phyloP scores from a whole-genome alignment of 768 basidiomycete genomes.

The Bullera alba region DNA sequence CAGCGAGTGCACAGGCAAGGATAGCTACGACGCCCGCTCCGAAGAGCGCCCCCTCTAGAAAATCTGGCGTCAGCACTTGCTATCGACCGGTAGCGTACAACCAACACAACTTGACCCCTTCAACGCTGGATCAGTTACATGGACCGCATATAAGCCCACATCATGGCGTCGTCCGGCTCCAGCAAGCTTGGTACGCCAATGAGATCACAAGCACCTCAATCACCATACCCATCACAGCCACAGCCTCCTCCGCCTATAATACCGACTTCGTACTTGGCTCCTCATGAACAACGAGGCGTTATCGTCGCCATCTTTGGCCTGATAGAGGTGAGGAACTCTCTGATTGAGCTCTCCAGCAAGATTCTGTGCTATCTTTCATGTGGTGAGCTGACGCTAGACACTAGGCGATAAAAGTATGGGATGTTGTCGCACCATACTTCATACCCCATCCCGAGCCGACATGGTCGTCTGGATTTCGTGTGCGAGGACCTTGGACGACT shows the following conservation, averaged over 20 bases:
- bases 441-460: slow-evolving; percentile 44
- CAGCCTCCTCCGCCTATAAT: slow-evolving; percentile 55
- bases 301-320: slow-evolving; percentile 66
- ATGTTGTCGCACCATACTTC: slow-evolving; percentile 57
- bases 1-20: no score
- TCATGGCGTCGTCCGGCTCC: no score
- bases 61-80: no score
- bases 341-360: background rate
- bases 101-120: no score
- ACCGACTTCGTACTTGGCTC: slow-evolving; percentile 64
- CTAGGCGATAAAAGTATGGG: slow-evolving; percentile 69
- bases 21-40: no score
- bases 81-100: no score
- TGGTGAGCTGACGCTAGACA: background rate
- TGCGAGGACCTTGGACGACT: slow-evolving; percentile 17
- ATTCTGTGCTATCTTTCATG: no score
- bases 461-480: slow-evolving; percentile 52
- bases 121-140: no score
- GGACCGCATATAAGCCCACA: no score
- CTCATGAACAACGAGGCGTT: slow-evolving; percentile 73
- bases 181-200: no score
- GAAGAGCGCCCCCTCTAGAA: no score
- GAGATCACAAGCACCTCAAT: no score
- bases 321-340: slow-evolving; percentile 56
- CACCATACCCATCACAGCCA: background rate